These are phyloP conservation scores for Amanita molliuscula DNA, from an alignment of 768 basidiomycete species.

Conservation along the genomic window DNA sequence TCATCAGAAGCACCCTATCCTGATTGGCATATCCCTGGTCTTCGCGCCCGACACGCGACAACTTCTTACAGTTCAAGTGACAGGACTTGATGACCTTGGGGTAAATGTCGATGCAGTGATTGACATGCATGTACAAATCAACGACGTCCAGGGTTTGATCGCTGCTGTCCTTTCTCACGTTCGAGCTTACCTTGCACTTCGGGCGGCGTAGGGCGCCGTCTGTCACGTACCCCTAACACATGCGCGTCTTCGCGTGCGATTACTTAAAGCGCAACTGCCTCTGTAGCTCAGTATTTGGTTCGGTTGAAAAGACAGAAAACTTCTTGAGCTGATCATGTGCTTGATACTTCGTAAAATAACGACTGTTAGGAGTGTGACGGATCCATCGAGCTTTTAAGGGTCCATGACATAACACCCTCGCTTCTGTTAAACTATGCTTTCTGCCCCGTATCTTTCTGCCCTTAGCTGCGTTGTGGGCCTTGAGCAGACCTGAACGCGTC, in stretches of 20 bases:
- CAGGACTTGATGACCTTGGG: constrained; percentile 39
- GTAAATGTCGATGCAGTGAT: constrained; percentile 49
- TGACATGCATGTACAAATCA: constrained; percentile 50
- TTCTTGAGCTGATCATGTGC: too few species aligned
- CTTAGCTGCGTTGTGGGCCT: constrained; percentile 5
- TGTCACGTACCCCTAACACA: too few species aligned
- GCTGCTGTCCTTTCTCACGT: constrained; percentile 47
- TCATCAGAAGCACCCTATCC: constrained; percentile 18
- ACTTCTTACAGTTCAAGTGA: constrained; percentile 48
- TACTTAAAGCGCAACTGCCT: too few species aligned
- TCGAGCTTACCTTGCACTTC: constrained; percentile 10
- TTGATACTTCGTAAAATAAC: too few species aligned
- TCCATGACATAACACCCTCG: background rate
- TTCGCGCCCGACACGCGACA: constrained; percentile 63
- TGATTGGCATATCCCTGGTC: constrained; percentile 45
- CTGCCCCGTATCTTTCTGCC: background rate
- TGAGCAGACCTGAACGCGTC: constrained; percentile 10
- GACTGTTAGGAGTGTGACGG: too few species aligned
- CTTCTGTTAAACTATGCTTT: background rate
- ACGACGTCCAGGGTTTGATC: constrained; percentile 57
- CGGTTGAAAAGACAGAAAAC: too few species aligned
- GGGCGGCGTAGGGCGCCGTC: background rate
- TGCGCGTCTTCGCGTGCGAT: too few species aligned
- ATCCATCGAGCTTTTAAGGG: too few species aligned
- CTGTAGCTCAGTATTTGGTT: too few species aligned